Base-by-base conservation (phyloP, 192 early-diverging fungal species). In the Coemansia sp. region DNA sequence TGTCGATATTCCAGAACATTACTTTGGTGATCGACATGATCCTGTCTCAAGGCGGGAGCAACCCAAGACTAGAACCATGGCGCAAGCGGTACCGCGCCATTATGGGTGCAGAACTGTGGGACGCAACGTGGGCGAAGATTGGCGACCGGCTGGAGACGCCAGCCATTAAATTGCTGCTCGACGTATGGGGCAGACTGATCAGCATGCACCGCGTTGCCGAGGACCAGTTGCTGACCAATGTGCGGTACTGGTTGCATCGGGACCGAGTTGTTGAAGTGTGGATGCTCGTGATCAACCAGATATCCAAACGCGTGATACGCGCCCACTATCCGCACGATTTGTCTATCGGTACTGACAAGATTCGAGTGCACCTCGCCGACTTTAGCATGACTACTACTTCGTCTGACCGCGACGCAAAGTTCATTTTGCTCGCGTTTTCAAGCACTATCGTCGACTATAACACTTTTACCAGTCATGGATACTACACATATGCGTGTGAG, bases 181-280 rank as follows among this genome's bases (percentile, higher is more conserved):
- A 74, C 19, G 66, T 81, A 7, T 74, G 78, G 78, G 62, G 68
- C 38, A 61, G 69, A 7, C 39, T 66, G 27, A 64, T 58, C 49
- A 9, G 41, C 41, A 19, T 59, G 37, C 51, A 67, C 53, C 57
- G 16, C 12, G 41, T 48, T 8, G 20, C 59, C 2, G 48, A 64
- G 26, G 20, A 55, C 0, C 48, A 61, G 12, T 19, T 67, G 56
- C 16, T 76, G 32, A 19, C 11, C 19, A 57, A 49, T 35, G 48
- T 81, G 24, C 38, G 41, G 27, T 62, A 74, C 65, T 81, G 78
- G 78, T 22, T 74, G 11, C 78, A 81, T 14, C 68, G 78, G 27
- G 72, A 74, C 22, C 59, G 50, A 0, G 29, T 74, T 3, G 48
- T 74, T n/a, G 66, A 65, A 8, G 62, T 51, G 26, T 81, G 78